Base-by-base conservation (phyloP, 108 stramenopile species). In the Bacterosira constricta region DNA sequence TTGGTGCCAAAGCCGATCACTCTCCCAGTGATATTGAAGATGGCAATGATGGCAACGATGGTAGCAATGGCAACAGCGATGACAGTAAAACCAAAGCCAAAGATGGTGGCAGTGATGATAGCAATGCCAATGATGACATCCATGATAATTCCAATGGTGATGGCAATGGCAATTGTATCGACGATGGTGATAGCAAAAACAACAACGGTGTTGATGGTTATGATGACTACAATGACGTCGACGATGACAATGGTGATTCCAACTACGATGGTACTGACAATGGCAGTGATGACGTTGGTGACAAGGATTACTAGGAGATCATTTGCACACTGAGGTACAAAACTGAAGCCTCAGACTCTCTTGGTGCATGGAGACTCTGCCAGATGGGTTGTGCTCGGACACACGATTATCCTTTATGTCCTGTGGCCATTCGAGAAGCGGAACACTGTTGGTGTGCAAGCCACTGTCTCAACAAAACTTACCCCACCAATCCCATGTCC, bases 71-170 rank as follows among this genome's bases (percentile, higher is more conserved):
- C 13, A 70, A 63, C 15, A 81, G 70, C 36, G 71, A 63, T 54
- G 82, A 78, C 21, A 57, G 54, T 47, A 49, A 57, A 8, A 71
- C 71, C 50, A 73, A 72, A 42, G 66, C 37, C 59, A 60, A 73
- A 39, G 81, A 68, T 13, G 70, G 79, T 66, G 78, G 77, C 27
- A 74, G 75, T 47, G 79, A 74, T 54, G 79, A 77, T 29, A 76
- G 79, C 53, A 74, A 80, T 65, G 58, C 64, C 35, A 75, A 71
- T 15, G 80, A 73, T 25, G 82, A 45, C 18, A 18, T 15, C 6
- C 15, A 45, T 45, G 44, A 78, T 54, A 67, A 80, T 41, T 63
- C 71, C 58, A 77, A 80, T 59, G 66, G 38, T 5, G 68, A 69
- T 21, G 75, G 78, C 31, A 83, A 80, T 32, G 65, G 75, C 37